Percentiles rank a stretch among this genome's conserved stretches.
phyloP scores from a whole-genome alignment of 257 asterid genomes.

The Gynochthodes officinalis region DNA sequence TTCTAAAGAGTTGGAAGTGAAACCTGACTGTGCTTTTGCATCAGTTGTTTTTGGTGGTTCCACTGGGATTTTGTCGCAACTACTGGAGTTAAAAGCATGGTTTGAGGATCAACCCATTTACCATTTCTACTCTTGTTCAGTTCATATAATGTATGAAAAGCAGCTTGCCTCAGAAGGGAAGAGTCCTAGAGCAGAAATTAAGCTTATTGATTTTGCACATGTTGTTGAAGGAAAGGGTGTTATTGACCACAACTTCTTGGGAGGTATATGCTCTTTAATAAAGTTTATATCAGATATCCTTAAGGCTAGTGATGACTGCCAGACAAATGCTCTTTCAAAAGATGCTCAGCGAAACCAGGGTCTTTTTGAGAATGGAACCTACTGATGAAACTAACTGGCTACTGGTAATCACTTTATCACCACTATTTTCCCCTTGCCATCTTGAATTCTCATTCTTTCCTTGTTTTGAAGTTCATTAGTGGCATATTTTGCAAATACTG shows the following conservation, averaged over 20 bases:
- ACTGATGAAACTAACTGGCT: conserved; percentile 17
- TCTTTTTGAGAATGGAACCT: conserved; percentile 31
- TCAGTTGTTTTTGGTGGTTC: conserved; percentile 80
- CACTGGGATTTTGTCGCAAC: conserved; percentile 64
- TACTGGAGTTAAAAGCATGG: conserved; percentile 84
- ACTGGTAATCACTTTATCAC: neutral
- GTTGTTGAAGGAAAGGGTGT: conserved; percentile 66
- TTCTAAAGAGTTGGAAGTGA: conserved; percentile 22
- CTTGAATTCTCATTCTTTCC: neutral
- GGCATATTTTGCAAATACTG: neutral
- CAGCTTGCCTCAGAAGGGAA: conserved; percentile 45
- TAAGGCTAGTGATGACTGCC: conserved; percentile 39
- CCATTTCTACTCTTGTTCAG: conserved; percentile 72
- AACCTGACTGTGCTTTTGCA: conserved; percentile 78
- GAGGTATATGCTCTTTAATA: conserved; percentile 83
- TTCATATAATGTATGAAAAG: conserved; percentile 70
- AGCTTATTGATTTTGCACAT: conserved; percentile 84
- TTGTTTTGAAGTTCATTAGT: neutral
- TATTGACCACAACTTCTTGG: conserved; percentile 83
- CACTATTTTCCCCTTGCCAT: neutral
- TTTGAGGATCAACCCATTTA: conserved; percentile 79
- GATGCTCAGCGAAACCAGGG: conserved; percentile 33
- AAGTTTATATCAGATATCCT: conserved; percentile 75
- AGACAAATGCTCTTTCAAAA: conserved; percentile 24
- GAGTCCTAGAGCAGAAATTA: conserved; percentile 56